Evolutionary conservation across 495 filamentous ascomycete species (phyloP).

Genomic region (Penicillium cinerascens): DNA sequence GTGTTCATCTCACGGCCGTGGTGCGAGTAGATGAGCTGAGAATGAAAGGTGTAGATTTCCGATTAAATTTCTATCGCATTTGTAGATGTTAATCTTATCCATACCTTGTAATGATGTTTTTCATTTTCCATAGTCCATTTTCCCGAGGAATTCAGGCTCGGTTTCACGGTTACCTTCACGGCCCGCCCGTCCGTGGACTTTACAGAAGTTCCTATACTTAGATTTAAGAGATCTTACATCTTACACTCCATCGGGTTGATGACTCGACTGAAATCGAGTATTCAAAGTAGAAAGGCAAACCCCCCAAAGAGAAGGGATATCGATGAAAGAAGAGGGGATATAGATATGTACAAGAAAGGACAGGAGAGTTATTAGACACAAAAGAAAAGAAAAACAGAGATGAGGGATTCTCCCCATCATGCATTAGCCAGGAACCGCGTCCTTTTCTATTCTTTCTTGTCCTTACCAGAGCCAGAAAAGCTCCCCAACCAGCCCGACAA

Average conservation of each 20-base stretch:
- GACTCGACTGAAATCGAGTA: too few relatives aligned
- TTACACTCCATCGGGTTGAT: too few relatives aligned
- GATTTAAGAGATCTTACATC: too few relatives aligned
- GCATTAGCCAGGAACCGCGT: neutral
- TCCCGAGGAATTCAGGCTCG: neutral
- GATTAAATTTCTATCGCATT: neutral
- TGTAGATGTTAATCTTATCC: neutral
- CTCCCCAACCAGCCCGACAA: slow-evolving; percentile 20
- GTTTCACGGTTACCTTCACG: neutral
- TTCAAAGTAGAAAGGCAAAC: too few relatives aligned
- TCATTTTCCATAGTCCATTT: too few relatives aligned
- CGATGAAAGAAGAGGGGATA: neutral
- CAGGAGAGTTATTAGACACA: neutral
- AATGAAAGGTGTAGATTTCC: slow-evolving; percentile 14
- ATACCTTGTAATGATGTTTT: neutral
- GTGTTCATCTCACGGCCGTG: neutral
- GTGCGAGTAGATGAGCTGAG: neutral
- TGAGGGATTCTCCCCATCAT: neutral
- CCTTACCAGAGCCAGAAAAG: slow-evolving; percentile 19
- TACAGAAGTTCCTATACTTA: too few relatives aligned
- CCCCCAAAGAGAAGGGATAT: neutral
- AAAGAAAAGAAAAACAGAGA: neutral
- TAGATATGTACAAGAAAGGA: slow-evolving; percentile 1
- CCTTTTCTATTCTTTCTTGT: slow-evolving; percentile 27
- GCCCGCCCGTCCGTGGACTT: neutral